Evolutionary conservation across 139 green algal genomes (phyloP), one percentile per base, ranked within the genome.

Genomic region (Haematococcus sp.): DNA sequence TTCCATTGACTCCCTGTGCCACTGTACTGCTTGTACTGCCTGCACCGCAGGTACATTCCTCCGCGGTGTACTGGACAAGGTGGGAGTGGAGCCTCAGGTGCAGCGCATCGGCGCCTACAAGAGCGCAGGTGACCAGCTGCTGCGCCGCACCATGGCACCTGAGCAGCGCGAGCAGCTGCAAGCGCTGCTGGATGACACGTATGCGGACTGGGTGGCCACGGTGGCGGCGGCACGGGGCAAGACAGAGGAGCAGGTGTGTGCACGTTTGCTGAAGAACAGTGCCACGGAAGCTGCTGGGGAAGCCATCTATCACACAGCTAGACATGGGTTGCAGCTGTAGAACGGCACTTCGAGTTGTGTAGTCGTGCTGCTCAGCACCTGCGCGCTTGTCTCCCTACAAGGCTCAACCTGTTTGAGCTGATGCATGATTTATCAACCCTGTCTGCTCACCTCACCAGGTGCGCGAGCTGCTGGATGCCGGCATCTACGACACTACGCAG

Each of bases 1-100:
- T 61, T 40, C 27, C 13, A 67, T 15, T n/a, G 59, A 13, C 3
- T 67, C 4, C 59, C 4, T 22, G 17, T 35, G 27, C 4, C 17
- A 7, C 27, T 17, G 54, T 17, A 13, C 13, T 25, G 17, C 23
- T 3, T 74, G 49, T 2, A 32, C 3, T 3, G 60, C 30, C 28
- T 66, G 17, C 59, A 4, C 20, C 54, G 28, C 75, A 82, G 91
- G 90, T 56, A 92, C 90, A 25, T 97, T 97, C 82, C 75, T 97
- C 54, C 72, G 92, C 20, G 95, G 92, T 0, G 90, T 93, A 32
- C 70, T 98, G 35, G 94, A 98, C 69, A 98, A 98, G 88, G 81
- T 91, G 7, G 94, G 74, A 1, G 66, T 80, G 11, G 74, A 80
- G 67, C 93, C 93, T 22, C 89, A 98, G 80, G 85, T 98, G 46